These are phyloP conservation scores for Plantago coronopus DNA, from an alignment of 305 asterid genomes.

Conservation along the genomic window DNA sequence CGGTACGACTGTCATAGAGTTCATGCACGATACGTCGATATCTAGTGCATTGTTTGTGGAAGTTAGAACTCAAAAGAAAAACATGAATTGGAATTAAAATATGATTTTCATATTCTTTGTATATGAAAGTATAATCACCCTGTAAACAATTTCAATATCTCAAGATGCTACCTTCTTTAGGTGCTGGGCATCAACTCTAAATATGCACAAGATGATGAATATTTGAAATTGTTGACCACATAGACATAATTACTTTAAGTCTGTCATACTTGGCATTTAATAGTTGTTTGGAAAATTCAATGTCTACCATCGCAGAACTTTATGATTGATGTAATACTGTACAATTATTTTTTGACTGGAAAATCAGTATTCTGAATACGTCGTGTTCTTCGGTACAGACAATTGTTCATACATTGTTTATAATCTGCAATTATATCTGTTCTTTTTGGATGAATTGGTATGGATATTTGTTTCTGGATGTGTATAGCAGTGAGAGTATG, in stretches of 20 bases:
- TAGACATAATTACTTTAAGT: background rate
- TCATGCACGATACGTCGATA: constrained; percentile 11
- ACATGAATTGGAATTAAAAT: background rate
- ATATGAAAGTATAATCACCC: background rate
- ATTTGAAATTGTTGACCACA: background rate
- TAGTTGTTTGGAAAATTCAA: background rate
- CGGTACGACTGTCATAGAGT: background rate
- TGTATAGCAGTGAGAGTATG: background rate
- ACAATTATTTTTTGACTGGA: background rate
- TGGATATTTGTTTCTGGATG: constrained; percentile 7
- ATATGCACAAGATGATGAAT: constrained; percentile 9
- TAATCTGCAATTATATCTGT: constrained; percentile 4
- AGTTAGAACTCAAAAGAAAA: constrained; percentile 14
- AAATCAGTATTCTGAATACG: background rate
- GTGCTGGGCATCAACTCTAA: background rate
- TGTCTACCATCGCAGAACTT: constrained; percentile 1
- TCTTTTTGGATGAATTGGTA: constrained; percentile 2
- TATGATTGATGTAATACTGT: background rate
- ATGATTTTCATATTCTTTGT: background rate
- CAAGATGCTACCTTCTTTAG: background rate
- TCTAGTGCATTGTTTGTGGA: constrained; percentile 6
- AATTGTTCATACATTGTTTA: background rate
- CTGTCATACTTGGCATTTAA: background rate
- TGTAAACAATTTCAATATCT: constrained; percentile 2
- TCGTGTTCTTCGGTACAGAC: background rate